These are phyloP conservation scores for Picochlorum costavermella DNA, from an alignment of 139 green algal species.

Conservation along the genomic window DNA sequence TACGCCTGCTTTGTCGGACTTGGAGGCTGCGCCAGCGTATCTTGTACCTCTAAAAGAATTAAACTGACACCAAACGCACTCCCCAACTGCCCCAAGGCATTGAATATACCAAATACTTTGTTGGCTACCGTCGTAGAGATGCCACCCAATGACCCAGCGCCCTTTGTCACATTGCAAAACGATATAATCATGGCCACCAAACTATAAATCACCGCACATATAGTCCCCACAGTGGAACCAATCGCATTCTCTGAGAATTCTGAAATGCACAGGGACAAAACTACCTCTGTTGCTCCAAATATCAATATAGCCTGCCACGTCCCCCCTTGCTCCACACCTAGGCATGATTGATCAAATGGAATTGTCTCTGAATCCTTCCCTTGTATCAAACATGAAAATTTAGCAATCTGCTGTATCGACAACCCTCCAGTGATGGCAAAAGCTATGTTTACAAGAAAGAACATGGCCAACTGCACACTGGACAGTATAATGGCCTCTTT, in stretches of 20 bases:
- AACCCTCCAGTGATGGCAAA: conserved; percentile 1
- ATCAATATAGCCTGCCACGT: conserved; percentile 1
- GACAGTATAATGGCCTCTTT: neutral
- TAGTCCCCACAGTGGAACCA: conserved; percentile 19
- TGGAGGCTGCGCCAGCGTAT: conserved; percentile 31
- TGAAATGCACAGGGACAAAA: conserved; percentile 23
- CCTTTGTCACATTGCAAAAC: conserved; percentile 6
- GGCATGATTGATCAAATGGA: conserved; percentile 15
- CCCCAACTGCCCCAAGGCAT: conserved; percentile 24
- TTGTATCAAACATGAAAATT: conserved; percentile 1
- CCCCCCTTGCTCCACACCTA: neutral
- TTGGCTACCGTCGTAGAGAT: neutral
- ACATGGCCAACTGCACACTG: neutral
- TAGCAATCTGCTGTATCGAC: neutral
- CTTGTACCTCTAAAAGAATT: conserved; percentile 17
- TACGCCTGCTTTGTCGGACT: conserved; percentile 17
- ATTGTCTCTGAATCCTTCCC: neutral
- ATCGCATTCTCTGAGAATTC: conserved; percentile 20
- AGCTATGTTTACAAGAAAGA: neutral
- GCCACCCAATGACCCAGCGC: neutral
- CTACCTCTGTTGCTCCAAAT: conserved; percentile 24
- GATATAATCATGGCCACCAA: conserved; percentile 23
- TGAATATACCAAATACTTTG: conserved; percentile 26
- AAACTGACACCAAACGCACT: conserved; percentile 14
- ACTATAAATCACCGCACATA: conserved; percentile 19